Percentiles rank a stretch among this genome's conserved stretches.
These are phyloP conservation scores for Mimosa bimucronata DNA, from an alignment of 306 rosid species.

Conservation along the genomic window DNA sequence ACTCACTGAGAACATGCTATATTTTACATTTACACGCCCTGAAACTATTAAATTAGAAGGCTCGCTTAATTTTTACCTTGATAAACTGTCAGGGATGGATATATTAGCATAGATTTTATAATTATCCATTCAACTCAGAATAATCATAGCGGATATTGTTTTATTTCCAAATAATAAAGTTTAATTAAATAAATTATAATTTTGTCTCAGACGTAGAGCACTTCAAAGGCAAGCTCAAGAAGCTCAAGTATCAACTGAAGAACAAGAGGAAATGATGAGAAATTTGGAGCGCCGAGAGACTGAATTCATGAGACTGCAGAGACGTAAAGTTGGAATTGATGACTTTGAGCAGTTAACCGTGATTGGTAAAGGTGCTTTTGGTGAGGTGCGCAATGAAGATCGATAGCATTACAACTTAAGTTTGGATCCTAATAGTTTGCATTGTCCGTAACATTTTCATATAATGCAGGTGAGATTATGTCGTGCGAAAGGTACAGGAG, in stretches of 20 bases:
- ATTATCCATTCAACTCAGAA: background rate
- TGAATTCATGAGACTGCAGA: conserved; percentile 88
- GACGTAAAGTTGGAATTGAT: conserved; percentile 93
- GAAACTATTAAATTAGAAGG: background rate
- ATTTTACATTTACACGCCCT: background rate
- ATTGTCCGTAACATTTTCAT: conserved; percentile 6
- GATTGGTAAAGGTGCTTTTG: conserved; percentile 98
- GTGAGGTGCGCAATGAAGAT: conserved; percentile 64
- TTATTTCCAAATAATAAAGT: background rate
- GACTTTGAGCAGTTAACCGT: conserved; percentile 93
- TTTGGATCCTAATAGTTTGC: conserved; percentile 17
- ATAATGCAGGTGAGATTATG: conserved; percentile 81
- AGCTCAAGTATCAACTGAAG: conserved; percentile 81
- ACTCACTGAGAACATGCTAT: background rate
- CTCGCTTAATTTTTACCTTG: background rate
- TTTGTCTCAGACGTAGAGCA: conserved; percentile 69
- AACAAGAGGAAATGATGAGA: conserved; percentile 93
- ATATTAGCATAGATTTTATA: background rate
- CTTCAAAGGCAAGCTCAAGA: conserved; percentile 84
- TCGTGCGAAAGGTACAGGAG: conserved; percentile 81
- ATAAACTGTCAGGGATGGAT: background rate
- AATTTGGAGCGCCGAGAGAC: conserved; percentile 91
- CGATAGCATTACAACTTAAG: conserved; percentile 2
- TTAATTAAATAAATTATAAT: conserved; percentile 16
- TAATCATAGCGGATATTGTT: background rate